Base-by-base conservation (phyloP, 148 eudicot genomes). In the Vaccinium macrocarpon region DNA sequence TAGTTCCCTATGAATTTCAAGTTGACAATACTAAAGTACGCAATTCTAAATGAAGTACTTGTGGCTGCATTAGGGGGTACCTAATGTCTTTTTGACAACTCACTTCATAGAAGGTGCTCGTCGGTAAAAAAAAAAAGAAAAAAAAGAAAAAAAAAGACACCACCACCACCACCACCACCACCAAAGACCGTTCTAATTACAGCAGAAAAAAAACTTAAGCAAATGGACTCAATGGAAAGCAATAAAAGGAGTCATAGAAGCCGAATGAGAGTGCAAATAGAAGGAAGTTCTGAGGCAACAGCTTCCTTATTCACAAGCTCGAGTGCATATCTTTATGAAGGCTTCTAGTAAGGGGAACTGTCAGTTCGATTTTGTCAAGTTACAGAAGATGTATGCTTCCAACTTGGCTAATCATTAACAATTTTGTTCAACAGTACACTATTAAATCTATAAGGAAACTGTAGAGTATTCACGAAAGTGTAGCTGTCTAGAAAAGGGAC, bases 261-360 rank as follows among this genome's bases (percentile, higher is more conserved):
- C 42, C 25, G 7, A 42, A 74, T 8, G 25, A 42, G 52, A 51
- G 50, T 29, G 48, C 32, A 18, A 73, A 42, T 73, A 46, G 77
- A 42, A 42, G 52, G 50, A 42, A 19, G 14, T 46, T 49, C n/a
- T 48, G 14, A 48, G 55, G 32, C 11, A 48, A n/a, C 48, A 50
- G 27, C 55, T 75, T n/a, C 78, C 52, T 75, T 25, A 76, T n/a
- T 76, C 78, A 74, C 19, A 74, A 74, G 25, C 23, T 18, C 46
- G 49, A 19, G 23, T 9, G n/a, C 78, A 2, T 18, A 19, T 48
- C 23, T 19, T 21, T 19, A 19, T 10, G 14, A 76, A 76, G 79
- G 51, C 27, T 76, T 21, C 55, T 9, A 46, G 79, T n/a, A 76
- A 19, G 53, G 55, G 21, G 56, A 76, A 18, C 7, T 46, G 49